Percentiles rank a stretch among this genome's conserved stretches.
Evolutionary conservation across 2,329 filamentous ascomycete species (phyloP).

Genomic region (Cercospora berteroae): DNA sequence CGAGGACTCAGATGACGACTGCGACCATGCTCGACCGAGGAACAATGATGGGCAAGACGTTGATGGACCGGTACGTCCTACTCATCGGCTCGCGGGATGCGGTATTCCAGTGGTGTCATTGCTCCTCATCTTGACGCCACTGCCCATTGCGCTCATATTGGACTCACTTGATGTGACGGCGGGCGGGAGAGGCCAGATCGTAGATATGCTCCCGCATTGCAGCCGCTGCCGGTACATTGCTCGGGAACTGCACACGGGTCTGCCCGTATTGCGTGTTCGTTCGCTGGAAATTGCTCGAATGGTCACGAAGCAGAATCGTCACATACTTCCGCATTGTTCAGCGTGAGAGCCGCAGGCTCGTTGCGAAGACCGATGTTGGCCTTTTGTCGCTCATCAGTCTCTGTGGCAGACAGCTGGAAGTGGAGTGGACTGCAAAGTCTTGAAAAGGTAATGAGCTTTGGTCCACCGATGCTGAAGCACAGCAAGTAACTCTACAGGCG

Average conservation of each 20-base stretch:
- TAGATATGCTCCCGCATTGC: conserved; percentile 14
- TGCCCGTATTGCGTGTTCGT: background rate
- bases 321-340: background rate
- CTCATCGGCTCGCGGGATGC: background rate
- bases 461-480: background rate
- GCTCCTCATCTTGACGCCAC: background rate
- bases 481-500: background rate
- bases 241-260: background rate
- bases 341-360: background rate
- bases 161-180: background rate
- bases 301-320: background rate
- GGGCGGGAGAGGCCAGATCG: background rate
- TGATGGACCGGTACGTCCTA: background rate
- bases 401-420: background rate
- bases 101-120: background rate
- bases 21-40: background rate
- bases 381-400: background rate
- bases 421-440: background rate
- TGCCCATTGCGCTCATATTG: background rate
- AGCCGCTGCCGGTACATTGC: conserved; percentile 7
- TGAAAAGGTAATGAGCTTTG: background rate
- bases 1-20: background rate
- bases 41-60: background rate
- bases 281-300: background rate
- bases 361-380: background rate